Conservation (phyloP, 257 asterid species). For the Solanum bulbocastanum region DNA sequence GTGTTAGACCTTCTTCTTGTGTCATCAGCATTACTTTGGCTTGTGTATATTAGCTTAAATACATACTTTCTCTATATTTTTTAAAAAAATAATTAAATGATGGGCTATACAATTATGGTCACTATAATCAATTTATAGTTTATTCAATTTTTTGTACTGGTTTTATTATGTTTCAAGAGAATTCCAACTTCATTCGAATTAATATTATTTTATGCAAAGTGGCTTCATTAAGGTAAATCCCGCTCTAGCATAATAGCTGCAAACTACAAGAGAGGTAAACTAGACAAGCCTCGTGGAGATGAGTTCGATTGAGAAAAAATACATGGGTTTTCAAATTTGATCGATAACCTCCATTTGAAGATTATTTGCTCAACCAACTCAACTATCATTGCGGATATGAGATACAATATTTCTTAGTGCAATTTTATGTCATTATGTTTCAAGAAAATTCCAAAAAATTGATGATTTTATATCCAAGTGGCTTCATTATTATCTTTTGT, state of each 20-base stretch:
- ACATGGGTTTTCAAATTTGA: rapidly evolving
- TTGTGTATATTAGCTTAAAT: background rate
- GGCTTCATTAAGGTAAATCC: background rate
- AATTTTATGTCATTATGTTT: background rate
- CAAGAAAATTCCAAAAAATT: background rate
- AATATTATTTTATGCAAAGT: background rate
- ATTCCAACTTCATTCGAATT: background rate
- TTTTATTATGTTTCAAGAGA: background rate
- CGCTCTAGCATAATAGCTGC: rapidly evolving
- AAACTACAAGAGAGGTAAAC: background rate
- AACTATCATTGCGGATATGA: background rate
- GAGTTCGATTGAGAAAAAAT: background rate
- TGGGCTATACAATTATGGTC: background rate
- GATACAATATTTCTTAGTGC: background rate
- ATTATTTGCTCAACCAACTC: background rate
- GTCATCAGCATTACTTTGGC: background rate
- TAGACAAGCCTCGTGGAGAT: background rate
- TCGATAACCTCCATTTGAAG: background rate
- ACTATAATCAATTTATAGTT: background rate
- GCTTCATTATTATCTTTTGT: background rate
- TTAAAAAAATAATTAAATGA: background rate
- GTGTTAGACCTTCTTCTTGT: background rate
- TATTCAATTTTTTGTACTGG: background rate
- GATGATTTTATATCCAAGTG: background rate
- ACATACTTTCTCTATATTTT: background rate